Evolutionary conservation across 2,329 filamentous ascomycete species (phyloP), one percentile per base, ranked within the genome.

Genomic region (Elsinoe arachidis): DNA sequence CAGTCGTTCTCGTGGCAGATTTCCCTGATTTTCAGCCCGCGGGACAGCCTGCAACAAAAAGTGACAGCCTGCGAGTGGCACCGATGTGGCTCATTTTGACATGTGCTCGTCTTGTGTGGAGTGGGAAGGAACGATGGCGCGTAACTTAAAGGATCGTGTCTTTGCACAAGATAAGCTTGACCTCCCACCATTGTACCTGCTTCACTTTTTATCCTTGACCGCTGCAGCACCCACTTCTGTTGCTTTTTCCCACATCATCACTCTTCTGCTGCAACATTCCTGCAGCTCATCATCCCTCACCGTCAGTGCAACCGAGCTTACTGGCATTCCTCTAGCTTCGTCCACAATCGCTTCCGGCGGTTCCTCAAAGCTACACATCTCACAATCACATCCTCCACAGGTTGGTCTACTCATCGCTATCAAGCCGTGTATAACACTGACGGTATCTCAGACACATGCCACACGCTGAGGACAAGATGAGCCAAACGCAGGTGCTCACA

Each of bases 401-500:
- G 41, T 53, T 37, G 17, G 12, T 46, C 19, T 39, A 6, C 17
- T 46, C 21, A 23, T 14, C 9, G 26, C 26, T 9, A 19, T 46
- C 21, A 19, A 46, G 41, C 2, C n/a, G 17, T 46, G 17, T n/a
- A 9, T 2, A 14, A 15, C 12, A 15, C 23, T 41, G 30, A 30
- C 44, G n/a, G 17, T 37, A 35, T 21, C 47, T 26, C 19, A 53
- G 38, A 30, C 44, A 52, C 39, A 79, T 79, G 75, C 76, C 76
- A 65, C 77, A 78, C 75, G 73, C 76, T 62, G 68, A 71, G 61
- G 70, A 38, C 38, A 61, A 59, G 44, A 62, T 60, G 59, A 63
- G 63, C 57, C 78, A 78, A 75, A 61, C 59, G 19, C 70, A 76
- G 64, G 70, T 72, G 53, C 66, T 72, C 58, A 73, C 77, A 65